Percentiles rank a stretch among this genome's conserved stretches.
These are phyloP conservation scores for Lachnellula cervina DNA, from an alignment of 2,329 filamentous ascomycete genomes.

Conservation along the genomic window DNA sequence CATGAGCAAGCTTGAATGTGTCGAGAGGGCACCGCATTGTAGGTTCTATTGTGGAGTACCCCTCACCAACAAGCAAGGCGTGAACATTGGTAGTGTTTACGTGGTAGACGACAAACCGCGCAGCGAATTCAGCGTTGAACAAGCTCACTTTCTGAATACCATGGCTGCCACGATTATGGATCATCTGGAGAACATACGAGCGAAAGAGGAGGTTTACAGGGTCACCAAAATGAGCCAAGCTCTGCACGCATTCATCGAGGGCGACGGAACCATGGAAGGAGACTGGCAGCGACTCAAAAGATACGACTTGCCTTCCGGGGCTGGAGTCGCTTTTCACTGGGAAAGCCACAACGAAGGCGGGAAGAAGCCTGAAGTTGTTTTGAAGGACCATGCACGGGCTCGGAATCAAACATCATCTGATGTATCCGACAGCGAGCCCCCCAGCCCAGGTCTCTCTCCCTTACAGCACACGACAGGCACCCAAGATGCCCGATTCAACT, in stretches of 20 bases:
- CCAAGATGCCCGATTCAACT: slow-evolving; percentile 12
- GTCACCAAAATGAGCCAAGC: slow-evolving; percentile 49
- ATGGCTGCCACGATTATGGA: slow-evolving; percentile 53
- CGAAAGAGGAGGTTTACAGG: slow-evolving; percentile 45
- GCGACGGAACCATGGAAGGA: slow-evolving; percentile 28
- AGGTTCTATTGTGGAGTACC: slow-evolving; percentile 26
- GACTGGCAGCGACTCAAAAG: slow-evolving; percentile 22
- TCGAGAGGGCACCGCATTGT: slow-evolving; percentile 16
- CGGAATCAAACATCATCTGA: slow-evolving; percentile 4
- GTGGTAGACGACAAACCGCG: slow-evolving; percentile 54
- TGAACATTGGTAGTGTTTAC: slow-evolving; percentile 27
- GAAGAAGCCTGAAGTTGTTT: background rate
- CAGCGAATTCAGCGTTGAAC: slow-evolving; percentile 42
- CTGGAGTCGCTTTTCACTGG: slow-evolving; percentile 21
- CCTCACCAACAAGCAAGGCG: slow-evolving; percentile 20
- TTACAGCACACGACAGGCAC: slow-evolving; percentile 13
- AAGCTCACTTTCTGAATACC: slow-evolving; percentile 52
- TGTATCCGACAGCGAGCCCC: background rate
- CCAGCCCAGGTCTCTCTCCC: slow-evolving; percentile 11
- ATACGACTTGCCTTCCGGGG: slow-evolving; percentile 19
- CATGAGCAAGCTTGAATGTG: slow-evolving; percentile 17
- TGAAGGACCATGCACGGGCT: background rate
- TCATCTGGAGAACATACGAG: slow-evolving; percentile 54
- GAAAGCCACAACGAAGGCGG: slow-evolving; percentile 18
- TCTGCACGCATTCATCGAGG: slow-evolving; percentile 48